Percentiles rank a stretch among this genome's conserved stretches.
Evolutionary conservation across 1,284 basidiomycete species (phyloP).

Genomic region (Ustilago sp.): DNA sequence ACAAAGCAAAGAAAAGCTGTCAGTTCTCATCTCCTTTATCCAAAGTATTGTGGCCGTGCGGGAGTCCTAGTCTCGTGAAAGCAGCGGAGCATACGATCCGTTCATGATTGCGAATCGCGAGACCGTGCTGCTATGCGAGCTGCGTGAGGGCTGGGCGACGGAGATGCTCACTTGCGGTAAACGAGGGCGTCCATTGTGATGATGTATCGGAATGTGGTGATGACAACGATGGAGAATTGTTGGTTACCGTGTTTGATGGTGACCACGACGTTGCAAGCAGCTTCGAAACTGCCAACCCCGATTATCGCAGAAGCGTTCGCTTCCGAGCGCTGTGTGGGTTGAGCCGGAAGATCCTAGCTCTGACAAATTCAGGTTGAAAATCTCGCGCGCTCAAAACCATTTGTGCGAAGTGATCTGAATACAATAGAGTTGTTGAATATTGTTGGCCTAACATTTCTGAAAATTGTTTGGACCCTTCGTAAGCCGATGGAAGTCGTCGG

Average conservation of each 20-base stretch:
- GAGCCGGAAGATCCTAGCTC: slow-evolving; percentile 27
- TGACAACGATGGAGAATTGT: slow-evolving; percentile 30
- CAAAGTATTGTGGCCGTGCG: background rate
- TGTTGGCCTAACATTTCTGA: background rate
- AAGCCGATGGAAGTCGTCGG: slow-evolving; percentile 9
- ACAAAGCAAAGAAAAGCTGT: background rate
- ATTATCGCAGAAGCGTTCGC: slow-evolving; percentile 33
- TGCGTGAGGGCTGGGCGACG: background rate
- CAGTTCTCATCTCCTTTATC: background rate
- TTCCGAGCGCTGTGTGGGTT: slow-evolving; percentile 28
- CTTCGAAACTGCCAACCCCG: slow-evolving; percentile 6
- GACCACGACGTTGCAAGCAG: slow-evolving; percentile 15
- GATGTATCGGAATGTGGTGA: slow-evolving; percentile 13
- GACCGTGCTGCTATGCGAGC: background rate
- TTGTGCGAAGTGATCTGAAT: slow-evolving; percentile 16
- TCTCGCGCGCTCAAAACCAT: slow-evolving; percentile 3
- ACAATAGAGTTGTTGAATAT: background rate
- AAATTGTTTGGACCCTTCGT: background rate
- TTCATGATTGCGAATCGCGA: background rate
- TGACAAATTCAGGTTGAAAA: background rate
- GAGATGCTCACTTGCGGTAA: slow-evolving; percentile 54
- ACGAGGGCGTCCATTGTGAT: slow-evolving; percentile 61
- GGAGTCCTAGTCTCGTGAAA: background rate
- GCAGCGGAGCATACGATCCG: background rate
- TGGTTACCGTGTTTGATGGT: slow-evolving; percentile 12